Percentiles rank a stretch among this genome's conserved stretches.
phyloP scores from a whole-genome alignment of 2,329 filamentous ascomycete species.

The Emericellopsis cladophorae region DNA sequence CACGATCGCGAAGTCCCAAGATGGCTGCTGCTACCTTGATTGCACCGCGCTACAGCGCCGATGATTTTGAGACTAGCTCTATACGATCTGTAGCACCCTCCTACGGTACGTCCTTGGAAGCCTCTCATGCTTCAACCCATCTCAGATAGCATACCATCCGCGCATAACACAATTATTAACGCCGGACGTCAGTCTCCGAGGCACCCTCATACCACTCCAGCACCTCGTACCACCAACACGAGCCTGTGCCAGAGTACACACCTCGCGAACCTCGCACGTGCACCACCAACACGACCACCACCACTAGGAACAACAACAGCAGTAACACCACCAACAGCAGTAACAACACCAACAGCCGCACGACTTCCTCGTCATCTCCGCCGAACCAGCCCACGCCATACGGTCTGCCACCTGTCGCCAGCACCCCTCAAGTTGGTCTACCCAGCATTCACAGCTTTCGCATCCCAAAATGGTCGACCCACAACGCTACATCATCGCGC shows the following conservation, averaged over 20 bases:
- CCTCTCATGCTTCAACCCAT: neutral
- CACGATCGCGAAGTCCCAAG: constrained; percentile 1
- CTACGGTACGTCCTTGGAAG: constrained; percentile 35
- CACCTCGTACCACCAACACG: constrained; percentile 22
- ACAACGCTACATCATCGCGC: constrained; percentile 38
- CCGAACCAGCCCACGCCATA: constrained; percentile 8
- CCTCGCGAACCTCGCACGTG: constrained; percentile 14
- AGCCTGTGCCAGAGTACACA: constrained; percentile 38
- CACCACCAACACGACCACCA: constrained; percentile 4
- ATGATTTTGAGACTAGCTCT: constrained; percentile 56
- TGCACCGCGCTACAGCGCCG: constrained; percentile 21
- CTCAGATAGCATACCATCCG: neutral
- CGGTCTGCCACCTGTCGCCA: constrained; percentile 38
- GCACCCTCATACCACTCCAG: constrained; percentile 52
- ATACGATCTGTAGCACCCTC: constrained; percentile 57
- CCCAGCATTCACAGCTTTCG: constrained; percentile 40
- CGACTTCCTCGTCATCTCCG: constrained; percentile 4
- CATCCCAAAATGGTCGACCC: constrained; percentile 45
- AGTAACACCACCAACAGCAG: constrained; percentile 4
- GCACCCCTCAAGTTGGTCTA: constrained; percentile 19
- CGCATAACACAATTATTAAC: neutral
- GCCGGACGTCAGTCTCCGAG: constrained; percentile 38
- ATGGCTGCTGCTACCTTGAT: constrained; percentile 10
- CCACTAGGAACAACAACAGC: constrained; percentile 4
- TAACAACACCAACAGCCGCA: neutral